Conservation (phyloP, 2,329 filamentous ascomycete genomes). For the Neonectria sp. region DNA sequence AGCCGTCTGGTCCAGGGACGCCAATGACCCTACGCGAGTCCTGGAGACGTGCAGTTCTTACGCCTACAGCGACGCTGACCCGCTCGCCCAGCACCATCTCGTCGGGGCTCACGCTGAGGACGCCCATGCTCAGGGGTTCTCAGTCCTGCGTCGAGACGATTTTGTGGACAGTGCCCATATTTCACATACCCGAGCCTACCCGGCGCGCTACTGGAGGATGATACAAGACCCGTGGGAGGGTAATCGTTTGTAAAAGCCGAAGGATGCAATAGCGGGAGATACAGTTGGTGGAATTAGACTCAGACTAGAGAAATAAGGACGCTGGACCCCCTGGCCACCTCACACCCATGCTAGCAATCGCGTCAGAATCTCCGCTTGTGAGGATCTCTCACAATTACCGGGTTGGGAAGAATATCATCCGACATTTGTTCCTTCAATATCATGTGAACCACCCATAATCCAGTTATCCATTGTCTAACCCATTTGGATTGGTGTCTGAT, state of each 20-base stretch:
- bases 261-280: no score
- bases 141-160: slow-evolving; percentile 5
- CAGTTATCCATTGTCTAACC: neutral
- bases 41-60: slow-evolving; percentile 14
- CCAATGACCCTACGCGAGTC: neutral
- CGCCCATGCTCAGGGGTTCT: neutral
- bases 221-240: slow-evolving; percentile 16
- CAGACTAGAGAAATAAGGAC: neutral
- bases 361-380: neutral
- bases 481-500: no score
- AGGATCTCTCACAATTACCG: neutral
- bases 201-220: slow-evolving; percentile 9
- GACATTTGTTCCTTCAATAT: no score
- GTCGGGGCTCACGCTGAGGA: slow-evolving; percentile 2
- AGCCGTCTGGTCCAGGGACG: neutral
- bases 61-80: slow-evolving; percentile 9
- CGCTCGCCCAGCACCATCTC: neutral
- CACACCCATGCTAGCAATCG: neutral
- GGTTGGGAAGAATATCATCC: neutral
- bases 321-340: no score
- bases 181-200: slow-evolving; percentile 8
- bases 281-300: neutral
- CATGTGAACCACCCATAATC: neutral
- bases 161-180: slow-evolving; percentile 10
- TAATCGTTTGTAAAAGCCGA: no score